phyloP scores from a whole-genome alignment of 305 asterid genomes.

The Fraxinus dipetala region DNA sequence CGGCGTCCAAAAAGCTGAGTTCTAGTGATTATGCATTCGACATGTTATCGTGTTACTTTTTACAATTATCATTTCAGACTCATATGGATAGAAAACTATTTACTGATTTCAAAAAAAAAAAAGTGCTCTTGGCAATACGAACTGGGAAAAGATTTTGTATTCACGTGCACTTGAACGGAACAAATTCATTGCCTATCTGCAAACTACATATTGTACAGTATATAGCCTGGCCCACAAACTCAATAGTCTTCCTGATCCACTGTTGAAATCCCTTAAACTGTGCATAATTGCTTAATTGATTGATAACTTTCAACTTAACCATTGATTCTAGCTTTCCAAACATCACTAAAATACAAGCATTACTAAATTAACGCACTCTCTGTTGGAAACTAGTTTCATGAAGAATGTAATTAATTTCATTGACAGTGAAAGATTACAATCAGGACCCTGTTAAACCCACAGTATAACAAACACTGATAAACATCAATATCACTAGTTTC shows the following conservation, averaged over 20 bases:
- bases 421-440: slow-evolving; percentile 30
- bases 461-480: slow-evolving; percentile 30
- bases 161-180: slow-evolving; percentile 9
- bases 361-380: not conserved
- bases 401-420: slow-evolving; percentile 33
- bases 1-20: not conserved
- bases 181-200: not conserved
- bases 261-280: not conserved
- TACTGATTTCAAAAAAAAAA: not conserved
- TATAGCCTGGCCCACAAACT: slow-evolving; percentile 7
- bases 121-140: not conserved
- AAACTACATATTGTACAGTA: not conserved
- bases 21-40: slow-evolving; percentile 6
- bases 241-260: not conserved
- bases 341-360: slow-evolving; percentile 24
- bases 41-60: not conserved
- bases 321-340: slow-evolving; percentile 20
- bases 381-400: not conserved
- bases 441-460: slow-evolving; percentile 46
- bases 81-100: not conserved
- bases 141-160: not conserved
- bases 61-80: not conserved
- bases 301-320: not conserved
- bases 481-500: slow-evolving; percentile 35
- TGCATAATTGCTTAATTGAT: not conserved